phyloP scores from a whole-genome alignment of 2,329 filamentous ascomycete genomes.

The Neonectria neomacrospora region DNA sequence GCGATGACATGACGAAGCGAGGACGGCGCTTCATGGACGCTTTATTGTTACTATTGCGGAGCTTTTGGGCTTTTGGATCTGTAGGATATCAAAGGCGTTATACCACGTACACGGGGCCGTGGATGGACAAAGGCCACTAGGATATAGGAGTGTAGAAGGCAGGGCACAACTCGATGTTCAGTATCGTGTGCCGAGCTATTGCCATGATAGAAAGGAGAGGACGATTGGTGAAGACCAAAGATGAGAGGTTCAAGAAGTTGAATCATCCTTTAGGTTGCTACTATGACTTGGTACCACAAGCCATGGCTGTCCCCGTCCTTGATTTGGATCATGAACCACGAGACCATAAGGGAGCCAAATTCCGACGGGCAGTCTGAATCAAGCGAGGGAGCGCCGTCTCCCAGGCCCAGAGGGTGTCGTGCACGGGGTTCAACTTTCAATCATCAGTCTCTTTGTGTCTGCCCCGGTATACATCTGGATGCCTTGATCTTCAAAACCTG shows the following conservation, averaged over 20 bases:
- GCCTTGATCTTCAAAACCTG: too few relatives aligned
- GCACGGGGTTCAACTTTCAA: too few relatives aligned
- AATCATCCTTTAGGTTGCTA: background rate
- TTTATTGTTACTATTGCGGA: slow-evolving; percentile 6
- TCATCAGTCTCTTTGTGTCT: too few relatives aligned
- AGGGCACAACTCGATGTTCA: background rate
- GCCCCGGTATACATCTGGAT: too few relatives aligned
- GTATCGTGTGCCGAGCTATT: background rate
- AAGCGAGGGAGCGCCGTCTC: too few relatives aligned
- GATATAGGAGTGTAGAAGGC: background rate
- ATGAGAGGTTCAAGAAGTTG: background rate
- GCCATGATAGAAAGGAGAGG: background rate
- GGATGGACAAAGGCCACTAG: background rate
- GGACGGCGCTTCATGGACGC: background rate
- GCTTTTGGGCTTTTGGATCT: slow-evolving; percentile 1
- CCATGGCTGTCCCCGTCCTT: too few relatives aligned
- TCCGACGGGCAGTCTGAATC: too few relatives aligned
- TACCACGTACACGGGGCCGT: background rate
- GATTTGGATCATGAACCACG: too few relatives aligned
- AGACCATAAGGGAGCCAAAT: too few relatives aligned
- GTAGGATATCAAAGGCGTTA: slow-evolving; percentile 7
- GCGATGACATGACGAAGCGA: background rate
- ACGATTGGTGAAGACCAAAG: background rate
- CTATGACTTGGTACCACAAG: background rate
- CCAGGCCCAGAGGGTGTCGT: too few relatives aligned